These are phyloP conservation scores for Trametes maxima DNA, from an alignment of 768 basidiomycete genomes.

Conservation along the genomic window DNA sequence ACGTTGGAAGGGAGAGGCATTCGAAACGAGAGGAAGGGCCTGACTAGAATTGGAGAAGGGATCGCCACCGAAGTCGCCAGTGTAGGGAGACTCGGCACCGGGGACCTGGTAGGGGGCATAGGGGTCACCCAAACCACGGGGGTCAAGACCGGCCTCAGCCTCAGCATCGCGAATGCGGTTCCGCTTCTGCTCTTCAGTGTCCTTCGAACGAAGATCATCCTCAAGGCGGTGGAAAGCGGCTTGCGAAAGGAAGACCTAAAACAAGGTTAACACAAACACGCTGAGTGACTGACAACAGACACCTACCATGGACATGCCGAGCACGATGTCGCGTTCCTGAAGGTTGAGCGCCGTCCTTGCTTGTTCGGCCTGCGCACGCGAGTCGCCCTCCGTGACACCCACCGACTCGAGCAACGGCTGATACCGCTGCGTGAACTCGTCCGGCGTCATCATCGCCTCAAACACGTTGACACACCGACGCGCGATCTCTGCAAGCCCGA, in stretches of 20 bases:
- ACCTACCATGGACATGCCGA: slow-evolving; percentile 83
- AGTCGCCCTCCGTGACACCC: slow-evolving; percentile 61
- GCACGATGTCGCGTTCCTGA: slow-evolving; percentile 70
- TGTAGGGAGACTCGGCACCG: slow-evolving; percentile 45
- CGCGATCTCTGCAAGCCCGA: slow-evolving; percentile 79
- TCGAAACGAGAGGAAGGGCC: slow-evolving; percentile 79
- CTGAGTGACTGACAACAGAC: not conserved
- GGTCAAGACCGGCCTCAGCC: slow-evolving; percentile 61
- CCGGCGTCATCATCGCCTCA: slow-evolving; percentile 82
- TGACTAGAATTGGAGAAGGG: slow-evolving; percentile 63
- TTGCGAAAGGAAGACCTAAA: slow-evolving; percentile 87
- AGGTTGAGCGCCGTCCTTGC: slow-evolving; percentile 58
- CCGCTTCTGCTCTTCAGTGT: slow-evolving; percentile 85
- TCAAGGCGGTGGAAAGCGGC: slow-evolving; percentile 85
- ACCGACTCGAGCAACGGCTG: slow-evolving; percentile 58
- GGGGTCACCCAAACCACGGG: slow-evolving; percentile 60
- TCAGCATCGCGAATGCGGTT: slow-evolving; percentile 78
- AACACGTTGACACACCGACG: slow-evolving; percentile 66
- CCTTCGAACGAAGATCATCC: slow-evolving; percentile 79
- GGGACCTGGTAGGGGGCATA: slow-evolving; percentile 77
- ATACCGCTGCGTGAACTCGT: slow-evolving; percentile 88
- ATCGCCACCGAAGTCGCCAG: slow-evolving; percentile 50
- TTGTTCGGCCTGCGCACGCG: slow-evolving; percentile 62
- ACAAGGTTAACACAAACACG: slow-evolving; percentile 8
- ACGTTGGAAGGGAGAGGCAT: slow-evolving; percentile 83